phyloP scores from a whole-genome alignment of 2,329 filamentous ascomycete species.

The Bisporella sp. region DNA sequence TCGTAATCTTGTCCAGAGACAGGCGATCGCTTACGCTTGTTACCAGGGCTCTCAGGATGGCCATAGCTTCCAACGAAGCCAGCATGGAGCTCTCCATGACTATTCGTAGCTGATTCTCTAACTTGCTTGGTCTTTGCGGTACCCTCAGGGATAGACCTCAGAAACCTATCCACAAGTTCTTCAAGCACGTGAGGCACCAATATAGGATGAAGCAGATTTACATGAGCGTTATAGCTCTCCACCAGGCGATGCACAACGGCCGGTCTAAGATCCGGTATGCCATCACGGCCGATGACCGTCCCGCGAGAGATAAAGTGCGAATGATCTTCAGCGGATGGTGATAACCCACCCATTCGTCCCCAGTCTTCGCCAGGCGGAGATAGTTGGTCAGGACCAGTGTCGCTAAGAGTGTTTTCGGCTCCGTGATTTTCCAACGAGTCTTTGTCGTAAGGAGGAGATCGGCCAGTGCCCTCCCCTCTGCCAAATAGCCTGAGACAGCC shows the following conservation, averaged over 20 bases:
- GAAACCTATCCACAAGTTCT: conserved; percentile 27
- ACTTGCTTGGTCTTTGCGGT: conserved; percentile 20
- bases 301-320: conserved; percentile 11
- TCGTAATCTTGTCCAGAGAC: conserved; percentile 17
- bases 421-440: conserved; percentile 30
- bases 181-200: conserved; percentile 47
- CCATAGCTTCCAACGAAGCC: conserved; percentile 16
- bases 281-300: conserved; percentile 31
- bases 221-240: conserved; percentile 50
- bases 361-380: conserved; percentile 47
- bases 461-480: conserved; percentile 66
- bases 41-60: conserved; percentile 25
- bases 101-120: conserved; percentile 10
- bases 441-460: conserved; percentile 36
- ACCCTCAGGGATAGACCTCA: conserved; percentile 22
- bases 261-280: conserved; percentile 48
- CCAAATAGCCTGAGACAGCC: conserved; percentile 72
- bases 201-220: conserved; percentile 60
- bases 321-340: conserved; percentile 13
- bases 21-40: conserved; percentile 26
- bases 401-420: conserved; percentile 38
- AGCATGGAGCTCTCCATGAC: conserved; percentile 4
- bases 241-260: conserved; percentile 46
- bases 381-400: conserved; percentile 42
- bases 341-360: conserved; percentile 45